Evolutionary conservation across 768 basidiomycete genomes (phyloP).

Genomic region (Tylopilus subfusipes): DNA sequence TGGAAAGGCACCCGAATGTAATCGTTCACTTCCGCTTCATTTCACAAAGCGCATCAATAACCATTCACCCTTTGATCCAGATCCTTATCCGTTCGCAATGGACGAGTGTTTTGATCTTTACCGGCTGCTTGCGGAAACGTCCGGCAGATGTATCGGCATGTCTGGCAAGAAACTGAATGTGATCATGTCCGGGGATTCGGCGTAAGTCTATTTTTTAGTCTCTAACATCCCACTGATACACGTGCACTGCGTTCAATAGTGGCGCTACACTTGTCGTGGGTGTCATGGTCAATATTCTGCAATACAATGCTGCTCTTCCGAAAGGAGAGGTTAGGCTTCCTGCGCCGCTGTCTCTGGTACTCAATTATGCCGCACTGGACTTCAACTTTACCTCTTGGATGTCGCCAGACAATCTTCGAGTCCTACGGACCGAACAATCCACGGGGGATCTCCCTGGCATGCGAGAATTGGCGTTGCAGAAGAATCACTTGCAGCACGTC

Average conservation of each 20-base stretch:
- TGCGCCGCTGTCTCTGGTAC: constrained; percentile 75
- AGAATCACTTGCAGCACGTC: constrained; percentile 84
- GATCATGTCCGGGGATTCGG: constrained; percentile 91
- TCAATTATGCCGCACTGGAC: constrained; percentile 90
- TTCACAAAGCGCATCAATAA: neutral
- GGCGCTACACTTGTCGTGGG: constrained; percentile 86
- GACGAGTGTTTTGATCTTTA: constrained; percentile 95
- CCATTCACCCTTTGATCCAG: constrained; percentile 37
- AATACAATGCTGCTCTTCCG: constrained; percentile 42
- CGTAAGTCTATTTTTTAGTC: constrained; percentile 53
- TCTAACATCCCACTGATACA: constrained; percentile 7
- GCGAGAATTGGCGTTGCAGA: constrained; percentile 67
- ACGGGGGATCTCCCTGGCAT: constrained; percentile 75
- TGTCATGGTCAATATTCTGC: constrained; percentile 81
- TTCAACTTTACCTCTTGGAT: constrained; percentile 99
- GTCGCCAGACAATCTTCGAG: constrained; percentile 76
- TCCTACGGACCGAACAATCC: constrained; percentile 85
- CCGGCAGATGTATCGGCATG: constrained; percentile 82
- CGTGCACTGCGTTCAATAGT: constrained; percentile 38
- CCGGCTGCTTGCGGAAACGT: constrained; percentile 72
- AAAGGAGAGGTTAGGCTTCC: constrained; percentile 46
- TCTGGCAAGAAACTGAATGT: constrained; percentile 75
- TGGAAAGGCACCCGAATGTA: constrained; percentile 96
- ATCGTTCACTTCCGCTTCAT: constrained; percentile 22
- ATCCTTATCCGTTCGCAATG: constrained; percentile 95